Conservation (phyloP, 805 yeast species). For the Monosporozyma unispora region DNA sequence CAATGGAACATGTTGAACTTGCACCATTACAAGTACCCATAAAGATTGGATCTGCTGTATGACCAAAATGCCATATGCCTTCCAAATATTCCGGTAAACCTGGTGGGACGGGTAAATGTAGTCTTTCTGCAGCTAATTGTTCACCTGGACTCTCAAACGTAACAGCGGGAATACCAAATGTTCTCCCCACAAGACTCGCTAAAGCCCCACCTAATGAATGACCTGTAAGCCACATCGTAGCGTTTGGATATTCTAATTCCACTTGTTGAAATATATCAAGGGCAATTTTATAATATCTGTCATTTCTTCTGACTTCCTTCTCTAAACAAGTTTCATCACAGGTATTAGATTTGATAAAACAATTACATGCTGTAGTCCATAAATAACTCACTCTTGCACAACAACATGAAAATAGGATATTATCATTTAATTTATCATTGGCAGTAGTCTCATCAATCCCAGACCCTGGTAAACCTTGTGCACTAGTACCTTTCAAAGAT, state of each 20-base stretch:
- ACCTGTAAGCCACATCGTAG: slow-evolving; percentile 85
- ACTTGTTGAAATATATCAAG: slow-evolving; percentile 72
- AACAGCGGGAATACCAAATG: slow-evolving; percentile 84
- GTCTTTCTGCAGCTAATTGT: slow-evolving; percentile 64
- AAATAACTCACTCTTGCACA: slow-evolving; percentile 86
- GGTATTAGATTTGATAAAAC: slow-evolving; percentile 73
- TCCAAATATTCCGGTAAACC: slow-evolving; percentile 72
- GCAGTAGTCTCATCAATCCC: slow-evolving; percentile 70
- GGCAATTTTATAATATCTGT: slow-evolving; percentile 73
- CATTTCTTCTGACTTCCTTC: slow-evolving; percentile 59
- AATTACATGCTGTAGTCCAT: slow-evolving; percentile 95
- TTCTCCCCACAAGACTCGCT: slow-evolving; percentile 72
- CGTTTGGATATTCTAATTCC: slow-evolving; percentile 51
- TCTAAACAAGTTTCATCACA: slow-evolving; percentile 87
- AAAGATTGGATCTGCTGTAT: slow-evolving; percentile 92
- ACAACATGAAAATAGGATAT: slow-evolving; percentile 85
- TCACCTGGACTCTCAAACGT: slow-evolving; percentile 94
- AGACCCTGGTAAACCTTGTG: slow-evolving; percentile 68
- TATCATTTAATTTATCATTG: slow-evolving; percentile 80
- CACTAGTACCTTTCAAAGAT: slow-evolving; percentile 86
- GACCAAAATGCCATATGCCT: slow-evolving; percentile 90
- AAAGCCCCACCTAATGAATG: slow-evolving; percentile 92
- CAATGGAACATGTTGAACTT: slow-evolving; percentile 76
- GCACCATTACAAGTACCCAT: slow-evolving; percentile 97
- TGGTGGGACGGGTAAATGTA: slow-evolving; percentile 90